phyloP scores from a whole-genome alignment of 2,329 filamentous ascomycete genomes.

The Fusarium bactridioides region DNA sequence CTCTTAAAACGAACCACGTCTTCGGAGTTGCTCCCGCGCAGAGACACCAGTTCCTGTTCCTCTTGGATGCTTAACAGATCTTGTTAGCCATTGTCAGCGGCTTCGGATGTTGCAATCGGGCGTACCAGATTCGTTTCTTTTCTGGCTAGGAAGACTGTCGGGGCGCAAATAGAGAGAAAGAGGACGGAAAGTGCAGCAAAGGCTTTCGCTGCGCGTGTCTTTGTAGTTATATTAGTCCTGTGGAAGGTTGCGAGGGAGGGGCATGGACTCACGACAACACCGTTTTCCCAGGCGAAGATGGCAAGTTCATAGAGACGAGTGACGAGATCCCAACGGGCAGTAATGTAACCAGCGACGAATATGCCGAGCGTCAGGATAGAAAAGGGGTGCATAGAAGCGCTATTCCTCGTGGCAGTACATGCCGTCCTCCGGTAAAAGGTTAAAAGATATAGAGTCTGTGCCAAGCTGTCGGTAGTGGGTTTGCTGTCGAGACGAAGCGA shows the following conservation, averaged over 20 bases:
- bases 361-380: conserved; percentile 95
- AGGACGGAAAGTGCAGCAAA: conserved; percentile 83
- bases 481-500: conserved; percentile 27
- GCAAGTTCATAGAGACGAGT: conserved; percentile 96
- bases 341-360: conserved; percentile 99
- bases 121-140: conserved; percentile 82
- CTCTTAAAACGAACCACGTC: conserved; percentile 88
- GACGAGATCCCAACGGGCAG: conserved; percentile 97
- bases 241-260: not conserved
- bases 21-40: conserved; percentile 91
- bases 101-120: conserved; percentile 18
- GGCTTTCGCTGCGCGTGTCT: conserved; percentile 87
- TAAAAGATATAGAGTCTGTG: conserved; percentile 26
- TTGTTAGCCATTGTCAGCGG: conserved; percentile 32
- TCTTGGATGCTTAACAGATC: conserved; percentile 75
- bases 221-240: conserved; percentile 12
- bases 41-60: conserved; percentile 82
- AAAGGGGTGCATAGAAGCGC: conserved; percentile 91
- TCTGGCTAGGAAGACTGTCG: conserved; percentile 82
- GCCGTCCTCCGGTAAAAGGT: conserved; percentile 42
- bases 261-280: conserved; percentile 78
- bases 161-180: conserved; percentile 85
- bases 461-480: conserved; percentile 35
- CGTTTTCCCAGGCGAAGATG: conserved; percentile 98
- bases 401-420: conserved; percentile 54